Evolutionary conservation across 2,329 filamentous ascomycete species (phyloP).

Genomic region (Rhinocladiella mackenziei): DNA sequence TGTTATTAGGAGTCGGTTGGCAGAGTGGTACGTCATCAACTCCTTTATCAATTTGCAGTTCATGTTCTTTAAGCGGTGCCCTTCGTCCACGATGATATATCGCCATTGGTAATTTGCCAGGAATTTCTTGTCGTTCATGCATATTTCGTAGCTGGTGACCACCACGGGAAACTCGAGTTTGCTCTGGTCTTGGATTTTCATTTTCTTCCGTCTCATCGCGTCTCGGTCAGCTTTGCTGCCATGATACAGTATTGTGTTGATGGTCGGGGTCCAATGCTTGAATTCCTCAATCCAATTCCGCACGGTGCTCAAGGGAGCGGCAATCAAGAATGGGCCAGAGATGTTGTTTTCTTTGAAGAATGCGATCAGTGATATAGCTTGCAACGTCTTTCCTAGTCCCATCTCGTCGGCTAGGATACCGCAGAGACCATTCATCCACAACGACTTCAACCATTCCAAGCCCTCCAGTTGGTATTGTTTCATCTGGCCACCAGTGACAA

Average conservation of each 20-base stretch:
- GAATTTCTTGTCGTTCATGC: slow-evolving; percentile 79
- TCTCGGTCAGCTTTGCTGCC: slow-evolving; percentile 75
- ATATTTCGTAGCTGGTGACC: slow-evolving; percentile 94
- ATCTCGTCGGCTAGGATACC: slow-evolving; percentile 93
- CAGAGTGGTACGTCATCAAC: slow-evolving; percentile 80
- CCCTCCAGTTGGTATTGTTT: slow-evolving; percentile 91
- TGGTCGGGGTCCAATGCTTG: slow-evolving; percentile 78
- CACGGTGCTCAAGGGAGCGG: slow-evolving; percentile 84
- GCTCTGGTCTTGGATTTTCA: slow-evolving; percentile 64
- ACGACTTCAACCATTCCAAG: slow-evolving; percentile 79
- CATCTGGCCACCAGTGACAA: slow-evolving; percentile 85
- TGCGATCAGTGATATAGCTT: slow-evolving; percentile 83
- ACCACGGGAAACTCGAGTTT: slow-evolving; percentile 79
- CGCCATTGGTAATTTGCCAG: slow-evolving; percentile 87
- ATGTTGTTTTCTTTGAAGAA: slow-evolving; percentile 81
- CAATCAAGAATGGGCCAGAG: slow-evolving; percentile 86
- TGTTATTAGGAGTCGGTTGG: slow-evolving; percentile 86
- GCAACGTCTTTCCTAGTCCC: slow-evolving; percentile 88
- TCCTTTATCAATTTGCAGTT: slow-evolving; percentile 89
- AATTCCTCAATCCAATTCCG: slow-evolving; percentile 98
- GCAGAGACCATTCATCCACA: slow-evolving; percentile 86
- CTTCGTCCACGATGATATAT: slow-evolving; percentile 98
- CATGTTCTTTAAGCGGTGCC: slow-evolving; percentile 94
- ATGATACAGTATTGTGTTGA: slow-evolving; percentile 88
- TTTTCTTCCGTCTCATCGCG: slow-evolving; percentile 65